A percentile compares a stretch with the other conserved stretches of the same genome.
Evolutionary conservation across 108 stramenopile species (phyloP).

Genomic region (Cyclotella baltica): DNA sequence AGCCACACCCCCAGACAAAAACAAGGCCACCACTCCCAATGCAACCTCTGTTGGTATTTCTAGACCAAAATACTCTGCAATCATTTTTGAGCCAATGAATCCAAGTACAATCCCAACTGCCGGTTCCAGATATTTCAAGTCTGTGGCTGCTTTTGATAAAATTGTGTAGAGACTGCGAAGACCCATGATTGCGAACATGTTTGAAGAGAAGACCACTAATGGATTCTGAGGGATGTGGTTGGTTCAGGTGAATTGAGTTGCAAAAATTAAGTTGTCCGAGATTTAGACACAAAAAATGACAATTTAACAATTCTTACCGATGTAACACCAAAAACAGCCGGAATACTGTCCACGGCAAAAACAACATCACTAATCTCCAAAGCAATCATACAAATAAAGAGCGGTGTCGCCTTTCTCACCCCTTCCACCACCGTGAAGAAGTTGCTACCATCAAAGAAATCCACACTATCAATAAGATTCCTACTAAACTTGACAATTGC

Average conservation of each 20-base stretch:
- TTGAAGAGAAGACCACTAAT: constrained; percentile 92
- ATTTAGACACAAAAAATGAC: not conserved
- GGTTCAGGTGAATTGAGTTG: not conserved
- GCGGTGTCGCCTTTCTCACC: constrained; percentile 86
- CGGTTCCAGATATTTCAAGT: constrained; percentile 92
- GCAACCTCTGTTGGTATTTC: constrained; percentile 74
- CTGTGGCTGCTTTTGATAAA: constrained; percentile 91
- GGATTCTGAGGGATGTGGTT: constrained; percentile 71
- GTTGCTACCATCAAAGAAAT: constrained; percentile 85
- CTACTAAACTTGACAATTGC: constrained; percentile 70
- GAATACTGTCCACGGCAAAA: constrained; percentile 97
- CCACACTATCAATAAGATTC: constrained; percentile 70
- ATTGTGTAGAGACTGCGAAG: constrained; percentile 94
- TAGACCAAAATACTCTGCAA: constrained; percentile 86
- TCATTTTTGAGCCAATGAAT: constrained; percentile 93
- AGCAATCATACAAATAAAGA: constrained; percentile 94
- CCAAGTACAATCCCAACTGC: constrained; percentile 92
- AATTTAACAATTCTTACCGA: constrained; percentile 61
- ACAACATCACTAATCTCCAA: constrained; percentile 96
- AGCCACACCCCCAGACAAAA: constrained; percentile 75
- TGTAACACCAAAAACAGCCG: constrained; percentile 96
- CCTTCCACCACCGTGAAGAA: constrained; percentile 90
- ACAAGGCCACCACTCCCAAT: constrained; percentile 72
- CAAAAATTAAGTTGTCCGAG: not conserved
- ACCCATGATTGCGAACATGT: constrained; percentile 97